Evolutionary conservation across 108 stramenopile species (phyloP).

Genomic region (Conticribra weissflogii): DNA sequence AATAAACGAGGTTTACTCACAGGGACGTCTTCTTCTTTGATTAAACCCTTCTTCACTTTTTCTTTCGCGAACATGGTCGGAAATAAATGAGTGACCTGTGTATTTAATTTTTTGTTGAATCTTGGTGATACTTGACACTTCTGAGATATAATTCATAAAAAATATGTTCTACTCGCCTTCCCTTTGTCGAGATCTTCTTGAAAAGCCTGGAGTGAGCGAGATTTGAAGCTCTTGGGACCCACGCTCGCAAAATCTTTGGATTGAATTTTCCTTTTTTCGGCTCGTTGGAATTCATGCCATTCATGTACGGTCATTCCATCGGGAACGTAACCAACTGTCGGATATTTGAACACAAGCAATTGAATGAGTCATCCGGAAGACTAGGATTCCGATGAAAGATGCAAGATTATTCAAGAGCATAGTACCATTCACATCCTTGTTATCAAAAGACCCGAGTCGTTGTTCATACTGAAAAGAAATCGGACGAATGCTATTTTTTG

Average conservation of each 20-base stretch:
- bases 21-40: conserved; percentile 37
- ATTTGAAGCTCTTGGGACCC: conserved; percentile 38
- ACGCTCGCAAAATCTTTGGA: conserved; percentile 24
- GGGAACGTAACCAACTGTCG: conserved; percentile 27
- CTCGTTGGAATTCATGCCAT: conserved; percentile 33
- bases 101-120: neutral
- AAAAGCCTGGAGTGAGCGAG: conserved; percentile 36
- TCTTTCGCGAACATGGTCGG: conserved; percentile 29
- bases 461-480: conserved; percentile 29
- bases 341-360: neutral
- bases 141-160: too few species aligned
- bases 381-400: too few species aligned
- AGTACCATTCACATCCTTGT: conserved; percentile 30
- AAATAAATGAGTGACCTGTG: conserved; percentile 28
- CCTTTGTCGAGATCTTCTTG: conserved; percentile 45
- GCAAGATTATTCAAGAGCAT: too few species aligned
- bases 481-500: neutral
- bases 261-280: conserved; percentile 15
- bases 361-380: too few species aligned
- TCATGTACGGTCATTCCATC: conserved; percentile 32
- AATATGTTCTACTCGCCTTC: conserved; percentile 18
- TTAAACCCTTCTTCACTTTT: conserved; percentile 12
- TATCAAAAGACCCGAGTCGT: conserved; percentile 30
- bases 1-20: conserved; percentile 17
- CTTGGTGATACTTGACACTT: too few species aligned